Base-by-base conservation (phyloP, 2,329 filamentous ascomycete genomes). In the Trichoderma breve region DNA sequence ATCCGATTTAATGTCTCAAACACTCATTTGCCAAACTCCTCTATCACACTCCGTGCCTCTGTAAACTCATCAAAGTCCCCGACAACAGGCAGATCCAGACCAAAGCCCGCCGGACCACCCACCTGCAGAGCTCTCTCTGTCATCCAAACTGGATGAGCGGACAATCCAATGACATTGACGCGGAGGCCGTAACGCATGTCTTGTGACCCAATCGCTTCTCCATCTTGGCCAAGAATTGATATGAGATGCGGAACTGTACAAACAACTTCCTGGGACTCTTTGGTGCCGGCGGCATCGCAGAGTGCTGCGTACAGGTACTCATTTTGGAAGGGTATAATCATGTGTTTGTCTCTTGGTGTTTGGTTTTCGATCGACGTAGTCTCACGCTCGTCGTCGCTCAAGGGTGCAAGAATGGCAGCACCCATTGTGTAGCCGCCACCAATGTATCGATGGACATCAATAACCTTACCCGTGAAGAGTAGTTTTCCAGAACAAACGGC, bases 161-260 rank as follows among this genome's bases (percentile, higher is more conserved):
- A 80, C 39, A 88, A 78, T 0, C 81, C 86, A 71, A 88, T 84
- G 1, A 88, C 85, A 30, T 78, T 84, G 0, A 88, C 86, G 3
- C 82, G 79, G 3, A 88, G 74, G 0, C 86, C 86, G 68, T 87
- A 88, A 12, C 86, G 81, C 34, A 86, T 77, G 26, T 87, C 85
- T 14, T 84, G 83, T 1, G 85, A 84, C 0, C 85, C 85, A 4
- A 87, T 80, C 0, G 85, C 85, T 63, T 85, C 84, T 0, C 86
- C 85, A 66, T 86, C 84, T 34, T 81, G 80, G 1, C 80, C 81
- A 0, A 82, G 75, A 3, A 82, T 78, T 0, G 81, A 82, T 1
- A 82, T 82, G 0, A 82, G 75, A 14, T 82, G 78, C 0, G 81
- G 81, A 0, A 82, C 80, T 0, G 80, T 82, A 70, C 80, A 81